These are phyloP conservation scores for Pistacia vera DNA, from an alignment of 345 rosid genomes.

Conservation along the genomic window DNA sequence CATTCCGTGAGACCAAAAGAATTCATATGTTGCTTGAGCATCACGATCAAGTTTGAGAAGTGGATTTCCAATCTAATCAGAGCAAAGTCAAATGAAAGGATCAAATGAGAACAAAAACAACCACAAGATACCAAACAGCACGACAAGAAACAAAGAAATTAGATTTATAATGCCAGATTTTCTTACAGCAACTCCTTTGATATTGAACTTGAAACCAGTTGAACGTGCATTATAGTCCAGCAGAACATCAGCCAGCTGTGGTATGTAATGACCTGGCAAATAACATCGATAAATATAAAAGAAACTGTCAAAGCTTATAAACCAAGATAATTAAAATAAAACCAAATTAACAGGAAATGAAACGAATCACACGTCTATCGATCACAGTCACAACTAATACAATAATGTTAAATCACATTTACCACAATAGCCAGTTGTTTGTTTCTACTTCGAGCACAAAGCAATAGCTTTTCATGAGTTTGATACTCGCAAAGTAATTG, in stretches of 20 bases:
- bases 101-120: background rate
- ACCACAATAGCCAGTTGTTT: background rate
- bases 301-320: constrained; percentile 7
- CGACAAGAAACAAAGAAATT: background rate
- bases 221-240: constrained; percentile 68
- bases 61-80: constrained; percentile 81
- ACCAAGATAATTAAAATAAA: background rate
- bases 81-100: constrained; percentile 4
- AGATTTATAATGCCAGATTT: constrained; percentile 16
- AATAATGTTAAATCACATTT: background rate
- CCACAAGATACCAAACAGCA: constrained; percentile 13
- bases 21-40: constrained; percentile 68
- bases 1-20: constrained; percentile 96
- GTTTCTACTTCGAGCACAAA: background rate
- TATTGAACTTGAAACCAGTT: constrained; percentile 71
- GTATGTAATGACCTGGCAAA: constrained; percentile 84
- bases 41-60: constrained; percentile 83
- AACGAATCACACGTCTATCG: background rate
- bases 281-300: constrained; percentile 6
- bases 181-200: constrained; percentile 95
- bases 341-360: background rate
- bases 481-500: background rate
- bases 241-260: constrained; percentile 74
- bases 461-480: background rate
- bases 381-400: background rate